phyloP scores from a whole-genome alignment of 495 filamentous ascomycete species.

The Neurospora hispaniola region DNA sequence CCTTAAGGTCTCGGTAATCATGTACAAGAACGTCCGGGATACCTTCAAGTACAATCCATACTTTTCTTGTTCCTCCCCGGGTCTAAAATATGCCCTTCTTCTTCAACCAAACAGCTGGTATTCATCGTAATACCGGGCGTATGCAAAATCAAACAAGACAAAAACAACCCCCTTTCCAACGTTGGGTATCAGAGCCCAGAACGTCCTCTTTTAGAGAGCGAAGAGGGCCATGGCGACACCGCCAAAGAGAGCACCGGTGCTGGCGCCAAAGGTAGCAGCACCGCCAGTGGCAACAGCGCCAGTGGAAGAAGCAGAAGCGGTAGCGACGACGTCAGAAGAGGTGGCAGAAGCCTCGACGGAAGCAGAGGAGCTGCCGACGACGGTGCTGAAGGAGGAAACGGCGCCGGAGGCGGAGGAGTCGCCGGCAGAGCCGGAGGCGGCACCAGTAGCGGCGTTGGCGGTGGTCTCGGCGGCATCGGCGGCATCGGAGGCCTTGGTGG shows the following conservation, averaged over 20 bases:
- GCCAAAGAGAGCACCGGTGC: conserved; percentile 28
- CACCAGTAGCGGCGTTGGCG: not conserved
- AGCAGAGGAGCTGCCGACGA: conserved; percentile 1
- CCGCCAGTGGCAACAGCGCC: conserved; percentile 16
- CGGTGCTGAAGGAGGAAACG: conserved; percentile 1
- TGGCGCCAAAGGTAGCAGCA: conserved; percentile 22
- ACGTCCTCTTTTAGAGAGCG: conserved; percentile 25
- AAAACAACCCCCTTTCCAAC: not conserved
- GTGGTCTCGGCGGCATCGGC: not conserved
- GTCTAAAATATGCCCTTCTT: not conserved
- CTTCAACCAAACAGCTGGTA: not conserved
- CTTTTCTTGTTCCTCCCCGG: not conserved
- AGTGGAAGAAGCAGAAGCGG: conserved; percentile 6
- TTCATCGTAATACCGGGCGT: not conserved
- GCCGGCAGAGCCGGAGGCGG: not conserved
- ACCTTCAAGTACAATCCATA: not conserved
- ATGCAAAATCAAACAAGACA: not conserved
- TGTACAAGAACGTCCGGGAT: not conserved
- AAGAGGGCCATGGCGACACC: conserved; percentile 31
- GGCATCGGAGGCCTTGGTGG: not conserved
- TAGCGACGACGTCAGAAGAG: not conserved
- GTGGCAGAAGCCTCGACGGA: conserved; percentile 8
- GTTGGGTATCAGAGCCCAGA: not conserved
- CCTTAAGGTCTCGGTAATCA: not conserved
- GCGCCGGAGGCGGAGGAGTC: conserved; percentile 6